Base-by-base conservation (phyloP, 257 asterid genomes). In the Linderniella brevidens region DNA sequence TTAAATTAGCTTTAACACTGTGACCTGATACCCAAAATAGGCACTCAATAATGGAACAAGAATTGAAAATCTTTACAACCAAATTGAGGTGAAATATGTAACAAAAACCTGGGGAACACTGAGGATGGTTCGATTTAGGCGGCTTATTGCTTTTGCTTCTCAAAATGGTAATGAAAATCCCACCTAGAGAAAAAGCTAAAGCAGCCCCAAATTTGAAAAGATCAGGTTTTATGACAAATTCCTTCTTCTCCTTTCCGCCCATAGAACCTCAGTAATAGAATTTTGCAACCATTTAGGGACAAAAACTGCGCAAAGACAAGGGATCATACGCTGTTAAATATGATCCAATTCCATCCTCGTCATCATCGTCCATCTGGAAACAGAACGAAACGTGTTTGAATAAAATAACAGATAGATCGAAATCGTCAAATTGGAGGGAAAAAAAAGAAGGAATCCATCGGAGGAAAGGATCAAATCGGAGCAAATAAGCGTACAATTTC, bases 161-260 rank as follows among this genome's bases (percentile, higher is more conserved):
- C 51, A 79, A 54, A 50, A 73, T 44, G 49, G 86, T 60, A 64
- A 50, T 77, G 46, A 87, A 58, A 69, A 79, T 57, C 53, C 95
- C 95, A 69, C 92, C 94, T 58, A 82, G 58, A 52, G 95, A 77
- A 49, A 75, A 25, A 41, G 73, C 92, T 56, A 76, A 66, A 63
- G 72, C 85, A 25, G 70, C 72, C 44, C 95, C 97, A 64, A 75
- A 50, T 70, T 74, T 79, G 63, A 87, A 55, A 37, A 75, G 60
- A 54, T 43, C 68, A 9, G 82, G 86, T 58, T 66, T 54, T 41
- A 67, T 40, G 14, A 52, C 58, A 43, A 37, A 36, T 14, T 61
- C 75, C 68, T 68, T 79, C 68, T 74, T 77, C 53, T 67, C 92
- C 46, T 63, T 75, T 66, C 38, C 61, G 65, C 51, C 67, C 80